Base-by-base conservation (phyloP, 257 asterid species). In the Nicotiana paniculata region DNA sequence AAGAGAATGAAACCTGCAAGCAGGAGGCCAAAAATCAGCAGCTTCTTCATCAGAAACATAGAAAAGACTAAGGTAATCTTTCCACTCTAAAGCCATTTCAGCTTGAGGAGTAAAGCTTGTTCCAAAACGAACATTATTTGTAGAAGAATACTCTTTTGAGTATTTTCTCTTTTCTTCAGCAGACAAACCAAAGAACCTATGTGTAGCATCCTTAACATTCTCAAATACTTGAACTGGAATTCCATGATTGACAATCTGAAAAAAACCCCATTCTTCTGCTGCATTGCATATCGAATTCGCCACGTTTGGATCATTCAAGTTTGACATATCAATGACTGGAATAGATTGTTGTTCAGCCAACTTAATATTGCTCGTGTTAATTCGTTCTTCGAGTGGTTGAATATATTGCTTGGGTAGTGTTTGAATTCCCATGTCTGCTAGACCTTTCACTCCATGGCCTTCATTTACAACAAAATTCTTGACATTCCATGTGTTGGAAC, bases 381-480 rank as follows among this genome's bases (percentile, higher is more conserved):
- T 77, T 85, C 91, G 83, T 64, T 86, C 84, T 66, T 84, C 80
- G 39, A 78, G 88, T 58, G 93, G 88, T 33, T 81, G 88, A 77
- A 91, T 89, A 86, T 83, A 88, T 78, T 79, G 85, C 5, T 84
- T 5, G 39, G 92, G 92, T 37, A 90, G 70, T 12, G 82, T 46
- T 37, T 87, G 35, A 30, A 90, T 86, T 79, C 83, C 86, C 62
- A 85, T 28, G 13, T 87, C 84, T 4, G 92, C 86, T 32, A 89
- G 91, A 17, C 95, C 95, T 55, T 81, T 89, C 1, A 88, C 88
- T 17, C 93, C 95, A 77, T 89, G 84, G 64, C 93, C 92, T 77
- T 86, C 83, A 58, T 77, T 81, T 76, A 89, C 78, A 4, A 85
- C 82, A 82, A 87, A 91, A 63, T 86, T 85, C 21, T 87, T 79